Conservation (phyloP, 2,329 filamentous ascomycete species). For the Ascochyta clinopodiicola region DNA sequence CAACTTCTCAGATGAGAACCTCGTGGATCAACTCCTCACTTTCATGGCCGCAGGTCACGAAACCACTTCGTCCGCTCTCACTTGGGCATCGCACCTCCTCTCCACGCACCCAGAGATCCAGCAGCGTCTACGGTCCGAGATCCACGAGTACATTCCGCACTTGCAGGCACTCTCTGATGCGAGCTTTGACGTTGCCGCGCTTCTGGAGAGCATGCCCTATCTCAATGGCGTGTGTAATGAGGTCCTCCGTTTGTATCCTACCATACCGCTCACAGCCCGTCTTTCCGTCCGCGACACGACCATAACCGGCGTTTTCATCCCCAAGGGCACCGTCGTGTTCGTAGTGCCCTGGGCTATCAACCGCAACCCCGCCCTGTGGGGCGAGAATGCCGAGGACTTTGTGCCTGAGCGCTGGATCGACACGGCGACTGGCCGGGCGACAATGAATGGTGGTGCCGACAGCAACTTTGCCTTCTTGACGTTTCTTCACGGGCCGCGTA, state of each 20-base stretch:
- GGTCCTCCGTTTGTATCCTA: conserved; percentile 48
- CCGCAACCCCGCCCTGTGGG: conserved; percentile 52
- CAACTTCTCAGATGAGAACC: conserved; percentile 59
- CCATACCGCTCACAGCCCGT: conserved; percentile 45
- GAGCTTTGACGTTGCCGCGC: conserved; percentile 37
- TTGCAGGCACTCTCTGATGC: conserved; percentile 27
- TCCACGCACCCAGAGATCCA: conserved; percentile 70
- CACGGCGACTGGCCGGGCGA: conserved; percentile 43
- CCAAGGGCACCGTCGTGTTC: conserved; percentile 48
- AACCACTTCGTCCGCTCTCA: conserved; percentile 76
- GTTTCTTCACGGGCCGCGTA: conserved; percentile 52
- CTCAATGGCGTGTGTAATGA: conserved; percentile 57
- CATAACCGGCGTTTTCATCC: conserved; percentile 46
- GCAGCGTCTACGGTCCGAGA: conserved; percentile 69
- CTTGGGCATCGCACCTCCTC: conserved; percentile 78
- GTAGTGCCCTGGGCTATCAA: conserved; percentile 54
- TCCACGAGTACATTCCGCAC: conserved; percentile 66
- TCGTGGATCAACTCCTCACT: conserved; percentile 63
- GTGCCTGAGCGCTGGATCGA: conserved; percentile 56
- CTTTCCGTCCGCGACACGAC: conserved; percentile 41
- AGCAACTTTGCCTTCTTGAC: conserved; percentile 53
- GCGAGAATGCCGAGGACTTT: conserved; percentile 50
- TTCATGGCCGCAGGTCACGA: conserved; percentile 70
- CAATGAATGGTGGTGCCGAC: conserved; percentile 48
- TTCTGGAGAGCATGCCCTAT: conserved; percentile 54